phyloP scores from a whole-genome alignment of 306 rosid species.

The Lithocarpus polystachyus region DNA sequence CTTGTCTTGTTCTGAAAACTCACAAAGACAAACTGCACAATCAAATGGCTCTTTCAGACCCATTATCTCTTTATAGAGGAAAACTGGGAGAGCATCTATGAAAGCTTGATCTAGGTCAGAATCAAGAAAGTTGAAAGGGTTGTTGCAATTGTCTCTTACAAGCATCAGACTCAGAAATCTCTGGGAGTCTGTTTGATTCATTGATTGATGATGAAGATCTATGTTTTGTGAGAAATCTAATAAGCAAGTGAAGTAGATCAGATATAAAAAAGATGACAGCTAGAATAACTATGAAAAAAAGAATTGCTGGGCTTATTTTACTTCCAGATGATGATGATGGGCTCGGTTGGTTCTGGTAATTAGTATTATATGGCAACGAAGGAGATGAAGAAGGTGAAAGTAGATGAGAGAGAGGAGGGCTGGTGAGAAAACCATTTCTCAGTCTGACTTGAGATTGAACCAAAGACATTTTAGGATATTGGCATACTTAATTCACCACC shows the following conservation, averaged over 20 bases:
- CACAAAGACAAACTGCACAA: no score
- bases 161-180: constrained; percentile 57
- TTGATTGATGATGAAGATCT: constrained; percentile 51
- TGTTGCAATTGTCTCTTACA: constrained; percentile 78
- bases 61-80: no score
- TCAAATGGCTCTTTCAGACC: no score
- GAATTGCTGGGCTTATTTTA: constrained; percentile 58
- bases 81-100: no score
- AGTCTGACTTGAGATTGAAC: constrained; percentile 43
- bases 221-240: constrained; percentile 54
- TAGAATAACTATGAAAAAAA: constrained; percentile 61
- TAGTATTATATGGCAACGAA: constrained; percentile 29
- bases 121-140: no score
- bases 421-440: constrained; percentile 30
- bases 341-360: constrained; percentile 40
- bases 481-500: constrained; percentile 30
- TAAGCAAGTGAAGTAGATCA: constrained; percentile 66
- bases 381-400: constrained; percentile 19
- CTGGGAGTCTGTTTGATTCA: constrained; percentile 60
- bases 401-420: constrained; percentile 35
- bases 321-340: constrained; percentile 46
- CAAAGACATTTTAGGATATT: constrained; percentile 50
- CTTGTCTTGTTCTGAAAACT: no score
- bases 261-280: constrained; percentile 71
- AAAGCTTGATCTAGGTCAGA: no score